These are phyloP conservation scores for Podaxis mareebaensis DNA, from an alignment of 768 basidiomycete species.

Conservation along the genomic window DNA sequence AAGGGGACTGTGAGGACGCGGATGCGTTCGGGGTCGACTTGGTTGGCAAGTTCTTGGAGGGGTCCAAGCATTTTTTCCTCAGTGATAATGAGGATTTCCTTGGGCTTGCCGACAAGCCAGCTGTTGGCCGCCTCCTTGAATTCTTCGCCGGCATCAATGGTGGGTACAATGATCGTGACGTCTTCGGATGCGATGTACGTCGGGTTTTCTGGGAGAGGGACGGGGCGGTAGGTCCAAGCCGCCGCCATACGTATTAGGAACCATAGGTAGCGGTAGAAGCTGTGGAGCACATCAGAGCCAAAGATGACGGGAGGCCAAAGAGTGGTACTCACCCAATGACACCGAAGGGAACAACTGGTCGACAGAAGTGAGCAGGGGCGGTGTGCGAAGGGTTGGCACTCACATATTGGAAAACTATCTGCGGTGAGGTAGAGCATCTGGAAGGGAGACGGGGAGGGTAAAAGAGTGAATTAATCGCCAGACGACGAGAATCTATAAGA, in stretches of 20 bases:
- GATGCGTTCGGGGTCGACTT: conserved; percentile 82
- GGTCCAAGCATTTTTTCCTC: conserved; percentile 92
- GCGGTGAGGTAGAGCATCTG: conserved; percentile 88
- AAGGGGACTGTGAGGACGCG: conserved; percentile 89
- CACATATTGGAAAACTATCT: conserved; percentile 89
- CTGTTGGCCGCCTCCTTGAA: conserved; percentile 91
- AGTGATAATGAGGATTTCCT: conserved; percentile 68
- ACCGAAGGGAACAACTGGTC: conserved; percentile 83
- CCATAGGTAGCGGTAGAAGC: conserved; percentile 95
- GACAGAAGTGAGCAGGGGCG: conserved; percentile 11
- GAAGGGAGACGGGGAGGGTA: conserved; percentile 25
- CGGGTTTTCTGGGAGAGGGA: conserved; percentile 86
- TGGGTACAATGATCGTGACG: conserved; percentile 95
- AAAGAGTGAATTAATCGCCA: conserved; percentile 43
- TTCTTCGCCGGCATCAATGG: conserved; percentile 94
- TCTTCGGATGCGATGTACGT: conserved; percentile 90
- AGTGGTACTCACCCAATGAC: conserved; percentile 67
- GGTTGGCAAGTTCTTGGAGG: conserved; percentile 84
- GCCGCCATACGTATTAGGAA: conserved; percentile 84
- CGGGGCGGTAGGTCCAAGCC: conserved; percentile 79
- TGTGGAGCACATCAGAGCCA: conserved; percentile 27
- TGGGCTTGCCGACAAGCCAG: conserved; percentile 92
- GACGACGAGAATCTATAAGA: conserved; percentile 28
- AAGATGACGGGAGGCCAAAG: background rate
- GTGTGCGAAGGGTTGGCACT: conserved; percentile 33